Evolutionary conservation across 2,329 filamentous ascomycete genomes (phyloP).

Genomic region (Hawksworthiomyces lignivorus): DNA sequence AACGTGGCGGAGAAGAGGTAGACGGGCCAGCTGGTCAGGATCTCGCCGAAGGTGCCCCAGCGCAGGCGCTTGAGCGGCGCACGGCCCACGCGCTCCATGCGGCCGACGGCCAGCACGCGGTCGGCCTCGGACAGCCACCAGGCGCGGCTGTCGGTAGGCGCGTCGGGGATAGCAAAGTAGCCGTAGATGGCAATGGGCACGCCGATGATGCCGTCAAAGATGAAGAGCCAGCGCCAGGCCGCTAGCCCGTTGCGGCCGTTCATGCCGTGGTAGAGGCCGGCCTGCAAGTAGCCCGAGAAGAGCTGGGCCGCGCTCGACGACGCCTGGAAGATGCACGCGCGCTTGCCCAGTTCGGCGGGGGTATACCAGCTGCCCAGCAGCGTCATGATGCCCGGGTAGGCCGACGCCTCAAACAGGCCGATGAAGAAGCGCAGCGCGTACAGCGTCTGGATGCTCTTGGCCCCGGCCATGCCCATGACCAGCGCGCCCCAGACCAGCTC

Average conservation of each 20-base stretch:
- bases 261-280: conserved; percentile 29
- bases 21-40: neutral
- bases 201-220: conserved; percentile 58
- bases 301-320: conserved; percentile 31
- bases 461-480: conserved; percentile 19
- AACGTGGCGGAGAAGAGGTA: conserved; percentile 21
- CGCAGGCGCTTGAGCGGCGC: neutral
- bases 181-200: conserved; percentile 43
- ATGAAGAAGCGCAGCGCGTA: conserved; percentile 42
- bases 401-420: conserved; percentile 35
- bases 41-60: neutral
- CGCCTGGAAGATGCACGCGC: conserved; percentile 32
- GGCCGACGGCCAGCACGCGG: neutral
- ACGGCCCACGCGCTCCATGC: conserved; percentile 1
- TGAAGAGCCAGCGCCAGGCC: conserved; percentile 60
- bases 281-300: conserved; percentile 27
- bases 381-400: conserved; percentile 35
- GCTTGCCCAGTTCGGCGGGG: conserved; percentile 29
- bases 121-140: conserved; percentile 3
- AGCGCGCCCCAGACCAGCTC: conserved; percentile 29
- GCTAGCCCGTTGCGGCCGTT: conserved; percentile 29
- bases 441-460: conserved; percentile 39
- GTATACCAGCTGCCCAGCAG: conserved; percentile 35
- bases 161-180: conserved; percentile 71
- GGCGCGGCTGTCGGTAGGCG: conserved; percentile 38